Conservation (phyloP, 2,329 filamentous ascomycete species). For the Colletotrichum sp. region DNA sequence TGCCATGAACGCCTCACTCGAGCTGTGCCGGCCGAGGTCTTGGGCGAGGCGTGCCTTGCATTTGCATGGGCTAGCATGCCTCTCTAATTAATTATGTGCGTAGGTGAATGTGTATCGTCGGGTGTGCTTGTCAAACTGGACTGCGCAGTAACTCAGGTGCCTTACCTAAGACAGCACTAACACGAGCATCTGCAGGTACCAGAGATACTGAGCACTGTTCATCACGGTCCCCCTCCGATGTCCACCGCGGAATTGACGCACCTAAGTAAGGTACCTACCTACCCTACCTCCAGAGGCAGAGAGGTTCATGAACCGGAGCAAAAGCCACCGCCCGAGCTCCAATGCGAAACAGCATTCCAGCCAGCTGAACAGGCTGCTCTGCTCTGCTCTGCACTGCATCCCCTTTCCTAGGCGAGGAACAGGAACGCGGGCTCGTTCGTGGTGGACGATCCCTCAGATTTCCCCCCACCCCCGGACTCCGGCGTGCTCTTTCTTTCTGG, state of each 20-base stretch:
- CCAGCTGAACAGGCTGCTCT: neutral
- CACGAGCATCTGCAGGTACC: neutral
- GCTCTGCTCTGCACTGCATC: neutral
- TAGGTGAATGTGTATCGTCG: neutral
- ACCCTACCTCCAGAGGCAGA: neutral
- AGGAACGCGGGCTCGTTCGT: neutral
- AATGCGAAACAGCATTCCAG: constrained; percentile 2
- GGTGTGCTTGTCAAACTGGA: neutral
- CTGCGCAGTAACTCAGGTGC: neutral
- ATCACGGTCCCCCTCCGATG: neutral
- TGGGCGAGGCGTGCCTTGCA: constrained; percentile 7
- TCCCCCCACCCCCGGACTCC: constrained; percentile 21
- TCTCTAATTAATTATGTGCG: neutral
- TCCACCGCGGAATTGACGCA: neutral
- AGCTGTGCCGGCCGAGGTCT: neutral
- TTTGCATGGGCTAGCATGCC: neutral
- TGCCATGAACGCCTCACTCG: constrained; percentile 19
- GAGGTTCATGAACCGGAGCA: neutral
- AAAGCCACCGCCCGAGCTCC: constrained; percentile 3
- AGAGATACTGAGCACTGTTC: neutral
- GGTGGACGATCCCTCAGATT: neutral
- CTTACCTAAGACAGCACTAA: neutral
- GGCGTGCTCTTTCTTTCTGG: neutral
- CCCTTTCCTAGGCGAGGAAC: neutral
- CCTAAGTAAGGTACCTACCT: too few relatives aligned